Conservation (phyloP, 2,329 filamentous ascomycete genomes). For the Neofusicoccum kwambonambiense region DNA sequence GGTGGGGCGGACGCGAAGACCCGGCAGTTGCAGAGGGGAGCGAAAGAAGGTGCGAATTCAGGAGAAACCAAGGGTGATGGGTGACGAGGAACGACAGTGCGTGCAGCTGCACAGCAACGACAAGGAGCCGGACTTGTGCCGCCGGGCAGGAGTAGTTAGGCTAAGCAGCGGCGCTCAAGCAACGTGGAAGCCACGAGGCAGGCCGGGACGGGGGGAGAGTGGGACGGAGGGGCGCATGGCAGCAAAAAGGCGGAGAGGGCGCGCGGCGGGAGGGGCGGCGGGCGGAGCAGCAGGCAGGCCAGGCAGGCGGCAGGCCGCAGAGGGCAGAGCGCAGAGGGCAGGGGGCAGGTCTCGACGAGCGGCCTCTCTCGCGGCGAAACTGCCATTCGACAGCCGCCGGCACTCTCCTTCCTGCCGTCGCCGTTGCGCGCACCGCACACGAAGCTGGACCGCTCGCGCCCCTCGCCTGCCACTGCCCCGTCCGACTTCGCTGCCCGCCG, state of each 20-base stretch:
- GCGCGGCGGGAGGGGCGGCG: not conserved
- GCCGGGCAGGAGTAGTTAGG: not conserved
- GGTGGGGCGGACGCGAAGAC: not conserved
- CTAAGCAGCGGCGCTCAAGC: not conserved
- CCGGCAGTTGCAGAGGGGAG: not conserved
- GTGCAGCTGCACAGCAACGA: too few species aligned
- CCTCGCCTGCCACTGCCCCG: not conserved
- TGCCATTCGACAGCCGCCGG: not conserved
- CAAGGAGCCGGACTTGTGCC: not conserved
- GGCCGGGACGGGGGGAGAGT: not conserved
- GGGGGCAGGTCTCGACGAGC: too few species aligned
- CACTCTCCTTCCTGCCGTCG: too few species aligned
- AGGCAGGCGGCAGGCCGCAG: too few species aligned
- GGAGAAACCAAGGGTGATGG: not conserved
- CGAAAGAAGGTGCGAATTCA: not conserved
- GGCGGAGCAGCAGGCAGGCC: not conserved
- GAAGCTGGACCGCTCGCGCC: not conserved
- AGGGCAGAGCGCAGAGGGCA: too few species aligned
- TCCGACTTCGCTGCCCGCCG: not conserved
- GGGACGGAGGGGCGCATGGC: not conserved
- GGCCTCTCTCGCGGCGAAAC: not conserved
- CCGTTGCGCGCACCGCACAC: too few species aligned
- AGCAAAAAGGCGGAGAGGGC: not conserved
- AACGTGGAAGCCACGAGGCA: slow-evolving; percentile 11
- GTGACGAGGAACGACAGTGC: too few species aligned